These are phyloP conservation scores for Acanthamoeba culbertsoni DNA, from an alignment of 208 protist species.

Conservation along the genomic window DNA sequence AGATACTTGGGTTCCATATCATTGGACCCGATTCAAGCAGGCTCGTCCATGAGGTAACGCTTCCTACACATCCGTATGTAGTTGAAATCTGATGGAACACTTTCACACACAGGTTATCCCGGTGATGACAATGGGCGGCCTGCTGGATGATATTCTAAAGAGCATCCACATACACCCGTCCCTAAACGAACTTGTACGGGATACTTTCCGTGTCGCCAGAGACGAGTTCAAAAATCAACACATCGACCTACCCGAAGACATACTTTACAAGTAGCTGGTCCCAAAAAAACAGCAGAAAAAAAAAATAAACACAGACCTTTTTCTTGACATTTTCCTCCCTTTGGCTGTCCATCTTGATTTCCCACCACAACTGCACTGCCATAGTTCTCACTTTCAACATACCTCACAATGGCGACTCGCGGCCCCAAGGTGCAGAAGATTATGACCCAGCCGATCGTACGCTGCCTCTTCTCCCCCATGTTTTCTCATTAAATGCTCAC, in stretches of 20 bases:
- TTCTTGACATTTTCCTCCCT: neutral
- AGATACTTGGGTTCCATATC: conserved; percentile 60
- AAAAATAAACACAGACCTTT: neutral
- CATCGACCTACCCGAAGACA: neutral
- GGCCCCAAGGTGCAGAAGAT: conserved; percentile 74
- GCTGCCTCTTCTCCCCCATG: neutral
- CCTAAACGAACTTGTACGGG: conserved; percentile 61
- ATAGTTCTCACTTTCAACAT: neutral
- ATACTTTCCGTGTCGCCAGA: conserved; percentile 41
- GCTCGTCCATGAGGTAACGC: conserved; percentile 63
- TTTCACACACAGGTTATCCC: no score
- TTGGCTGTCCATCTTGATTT: neutral
- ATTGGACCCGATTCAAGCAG: conserved; percentile 59
- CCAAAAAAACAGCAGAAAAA: no score
- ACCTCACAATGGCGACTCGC: conserved; percentile 1
- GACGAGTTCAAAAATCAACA: neutral
- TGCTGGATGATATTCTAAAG: conserved; percentile 63
- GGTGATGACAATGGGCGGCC: conserved; percentile 33
- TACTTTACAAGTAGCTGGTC: conserved; percentile 45
- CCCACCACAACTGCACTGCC: neutral
- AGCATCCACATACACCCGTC: conserved; percentile 66
- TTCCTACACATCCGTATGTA: no score
- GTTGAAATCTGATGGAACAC: no score
- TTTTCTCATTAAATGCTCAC: neutral
- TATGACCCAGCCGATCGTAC: conserved; percentile 81